Evolutionary conservation across 192 early-diverging fungal species (phyloP), one percentile per base, ranked within the genome.

Genomic region (Coemansia asiatica): DNA sequence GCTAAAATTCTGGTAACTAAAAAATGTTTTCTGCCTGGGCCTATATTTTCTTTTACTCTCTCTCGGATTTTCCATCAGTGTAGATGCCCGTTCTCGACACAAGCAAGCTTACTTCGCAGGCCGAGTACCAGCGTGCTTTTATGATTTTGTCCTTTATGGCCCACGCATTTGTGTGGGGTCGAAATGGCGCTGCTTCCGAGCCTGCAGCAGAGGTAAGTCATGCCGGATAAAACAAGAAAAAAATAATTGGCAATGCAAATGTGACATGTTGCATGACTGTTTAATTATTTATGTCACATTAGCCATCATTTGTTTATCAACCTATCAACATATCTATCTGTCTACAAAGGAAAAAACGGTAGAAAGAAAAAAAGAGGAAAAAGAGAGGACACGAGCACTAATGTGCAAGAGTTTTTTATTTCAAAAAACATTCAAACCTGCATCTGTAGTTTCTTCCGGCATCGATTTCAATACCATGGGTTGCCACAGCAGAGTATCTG

Each of bases 121-220:
- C 86, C 48, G 94, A 97, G 79, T 90, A 87, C 68, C 86, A 89
- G 59, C 84, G 96, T 50, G 95, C 91, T n/a, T 97, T 92, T 65
- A 66, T 91, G 23, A 85, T 97, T 26, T 81, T 97, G 16, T 91
- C 90, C 31, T 91, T 95, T 72, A 80, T 98, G 54, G 92, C 90
- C 6, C 95, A 97, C 64, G 91, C 90, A 15, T 96, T 90, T 75
- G 88, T 98, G 4, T 95, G 94, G 93, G 92, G 94, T 21, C 90
- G 93, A 53, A 88, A 89, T 60, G 89, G 92, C 38, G 75, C 77
- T 23, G 82, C 82, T 25, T 86, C 79, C 48, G 78, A 80, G 69
- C 69, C 72, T 5, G 78, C 78, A 23, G 67, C 83, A n/a, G 90
- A 90, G 78, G 90, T 89, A 83, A 61, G 65, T 68, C 23, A 19